Base-by-base conservation (phyloP, 768 basidiomycete species). In the Artomyces pyxidatus region DNA sequence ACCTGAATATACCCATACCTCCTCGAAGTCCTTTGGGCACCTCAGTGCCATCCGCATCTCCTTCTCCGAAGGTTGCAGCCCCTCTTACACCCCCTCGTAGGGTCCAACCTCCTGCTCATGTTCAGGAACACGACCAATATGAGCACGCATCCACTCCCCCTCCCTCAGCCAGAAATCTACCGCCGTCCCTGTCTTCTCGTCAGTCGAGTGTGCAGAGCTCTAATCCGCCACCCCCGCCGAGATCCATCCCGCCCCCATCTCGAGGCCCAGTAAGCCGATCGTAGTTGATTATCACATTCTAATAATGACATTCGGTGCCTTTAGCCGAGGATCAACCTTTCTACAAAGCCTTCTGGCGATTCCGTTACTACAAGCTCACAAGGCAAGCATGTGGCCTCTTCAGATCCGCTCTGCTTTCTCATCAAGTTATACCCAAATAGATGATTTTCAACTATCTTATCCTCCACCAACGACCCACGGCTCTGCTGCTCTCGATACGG, bases 401-500 rank as follows among this genome's bases (percentile, higher is more conserved):
- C 39, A 9, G 9, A n/a, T n/a, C 21, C 39, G 9, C 19, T 40
- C 9, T 40, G 8, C 21, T 40, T 9, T 8, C 21, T 3, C 22
- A 26, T 14, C 14, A 3, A 35, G 10, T 35, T n/a, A 27, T 11
- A 2, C 17, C 7, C 12, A 14, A 5, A 43, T 51, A 49, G 65
- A 59, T 50, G 52, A 54, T 16, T 54, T 65, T 35, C 42, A 52
- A 9, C 61, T 65, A 47, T 68, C 70, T 9, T 65, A 66, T 46
- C 71, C 69, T 14, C 65, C 66, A 19, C 57, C 63, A 9, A 54
- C 61, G 5, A 54, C 40, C 11, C 60, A 68, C 28, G 70, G 63
- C 48, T 69, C 63, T n/a, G 47, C 59, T 6, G 69, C 74, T 2
- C 63, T 66, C 37, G 75, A 76, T 56, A 63, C 76, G 5, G 73